A percentile compares a stretch with the other conserved stretches of the same genome.
Conservation (phyloP, 306 rosid species). For the Comarum palustre region DNA sequence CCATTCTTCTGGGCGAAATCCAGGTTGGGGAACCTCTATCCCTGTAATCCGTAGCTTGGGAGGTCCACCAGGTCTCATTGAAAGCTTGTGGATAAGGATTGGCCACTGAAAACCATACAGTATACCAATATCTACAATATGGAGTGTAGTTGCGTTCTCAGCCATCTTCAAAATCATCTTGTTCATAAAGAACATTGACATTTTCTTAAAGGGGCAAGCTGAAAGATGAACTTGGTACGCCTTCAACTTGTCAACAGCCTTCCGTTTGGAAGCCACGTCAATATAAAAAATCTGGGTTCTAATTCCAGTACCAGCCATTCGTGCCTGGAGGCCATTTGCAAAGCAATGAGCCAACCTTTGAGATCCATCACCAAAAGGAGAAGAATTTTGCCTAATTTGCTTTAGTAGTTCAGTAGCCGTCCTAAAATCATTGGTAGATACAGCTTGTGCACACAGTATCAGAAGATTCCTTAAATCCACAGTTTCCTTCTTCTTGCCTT, state of each 20-base stretch:
- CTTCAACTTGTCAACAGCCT: slow-evolving; percentile 24
- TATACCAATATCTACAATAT: slow-evolving; percentile 37
- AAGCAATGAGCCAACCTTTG: slow-evolving; percentile 41
- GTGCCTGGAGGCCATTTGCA: slow-evolving; percentile 39
- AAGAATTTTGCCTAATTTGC: slow-evolving; percentile 40
- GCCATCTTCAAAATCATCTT: slow-evolving; percentile 30
- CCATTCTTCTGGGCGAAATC: slow-evolving; percentile 71
- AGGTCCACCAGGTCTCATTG: slow-evolving; percentile 28
- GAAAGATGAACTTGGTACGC: slow-evolving; percentile 30
- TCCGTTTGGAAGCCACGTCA: slow-evolving; percentile 18
- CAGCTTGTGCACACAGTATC: slow-evolving; percentile 39
- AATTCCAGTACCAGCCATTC: slow-evolving; percentile 29
- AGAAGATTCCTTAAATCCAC: slow-evolving; percentile 37
- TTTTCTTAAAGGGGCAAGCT: slow-evolving; percentile 33
- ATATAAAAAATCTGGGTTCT: neutral
- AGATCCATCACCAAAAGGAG: slow-evolving; percentile 35
- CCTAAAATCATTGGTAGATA: slow-evolving; percentile 27
- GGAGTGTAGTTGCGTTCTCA: slow-evolving; percentile 33
- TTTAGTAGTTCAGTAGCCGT: slow-evolving; percentile 27
- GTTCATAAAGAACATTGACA: slow-evolving; percentile 25
- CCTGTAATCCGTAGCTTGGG: slow-evolving; percentile 57
- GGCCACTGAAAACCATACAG: slow-evolving; percentile 36
- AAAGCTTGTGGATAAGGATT: slow-evolving; percentile 31
- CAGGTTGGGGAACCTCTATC: slow-evolving; percentile 73
- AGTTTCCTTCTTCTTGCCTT: slow-evolving; percentile 27